These are phyloP conservation scores for Neonothopanus nambi DNA, from an alignment of 1,284 basidiomycete genomes.

Conservation along the genomic window DNA sequence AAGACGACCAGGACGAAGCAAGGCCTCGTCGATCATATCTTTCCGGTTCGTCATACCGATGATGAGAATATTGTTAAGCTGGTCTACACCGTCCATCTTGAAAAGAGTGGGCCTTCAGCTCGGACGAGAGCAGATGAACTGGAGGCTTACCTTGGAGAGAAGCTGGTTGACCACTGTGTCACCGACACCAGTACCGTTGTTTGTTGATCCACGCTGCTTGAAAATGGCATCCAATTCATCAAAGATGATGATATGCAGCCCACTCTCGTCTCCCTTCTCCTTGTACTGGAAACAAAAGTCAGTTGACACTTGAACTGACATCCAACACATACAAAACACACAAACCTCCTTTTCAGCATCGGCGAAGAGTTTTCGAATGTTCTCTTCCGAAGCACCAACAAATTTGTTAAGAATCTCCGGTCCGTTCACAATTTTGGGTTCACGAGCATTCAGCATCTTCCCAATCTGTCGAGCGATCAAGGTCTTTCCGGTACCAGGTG, in stretches of 20 bases:
- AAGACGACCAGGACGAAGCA: slow-evolving; percentile 95
- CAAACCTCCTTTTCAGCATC: slow-evolving; percentile 96
- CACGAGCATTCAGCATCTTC: slow-evolving; percentile 97
- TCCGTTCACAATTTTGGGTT: slow-evolving; percentile 99
- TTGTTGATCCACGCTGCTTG: slow-evolving; percentile 94
- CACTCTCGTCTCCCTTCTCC: slow-evolving; percentile 97
- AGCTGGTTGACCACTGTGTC: slow-evolving; percentile 99
- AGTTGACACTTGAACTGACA: no score
- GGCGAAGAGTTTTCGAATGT: slow-evolving; percentile 95
- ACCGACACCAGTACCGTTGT: slow-evolving; percentile 93
- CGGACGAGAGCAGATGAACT: background rate
- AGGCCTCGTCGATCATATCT: slow-evolving; percentile 99
- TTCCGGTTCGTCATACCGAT: slow-evolving; percentile 99
- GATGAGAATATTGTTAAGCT: slow-evolving; percentile 98
- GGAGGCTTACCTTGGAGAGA: slow-evolving; percentile 78
- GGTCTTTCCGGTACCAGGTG: slow-evolving; percentile 98
- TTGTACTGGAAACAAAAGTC: slow-evolving; percentile 72
- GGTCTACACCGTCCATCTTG: slow-evolving; percentile 99
- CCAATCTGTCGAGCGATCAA: slow-evolving; percentile 98
- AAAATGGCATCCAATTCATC: slow-evolving; percentile 99
- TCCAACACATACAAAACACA: background rate
- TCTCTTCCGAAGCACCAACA: slow-evolving; percentile 98
- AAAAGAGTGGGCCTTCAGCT: slow-evolving; percentile 1
- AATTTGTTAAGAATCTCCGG: slow-evolving; percentile 98
- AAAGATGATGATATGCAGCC: slow-evolving; percentile 99